These are phyloP conservation scores for Suillus brevipes DNA, from an alignment of 768 basidiomycete species.

Conservation along the genomic window DNA sequence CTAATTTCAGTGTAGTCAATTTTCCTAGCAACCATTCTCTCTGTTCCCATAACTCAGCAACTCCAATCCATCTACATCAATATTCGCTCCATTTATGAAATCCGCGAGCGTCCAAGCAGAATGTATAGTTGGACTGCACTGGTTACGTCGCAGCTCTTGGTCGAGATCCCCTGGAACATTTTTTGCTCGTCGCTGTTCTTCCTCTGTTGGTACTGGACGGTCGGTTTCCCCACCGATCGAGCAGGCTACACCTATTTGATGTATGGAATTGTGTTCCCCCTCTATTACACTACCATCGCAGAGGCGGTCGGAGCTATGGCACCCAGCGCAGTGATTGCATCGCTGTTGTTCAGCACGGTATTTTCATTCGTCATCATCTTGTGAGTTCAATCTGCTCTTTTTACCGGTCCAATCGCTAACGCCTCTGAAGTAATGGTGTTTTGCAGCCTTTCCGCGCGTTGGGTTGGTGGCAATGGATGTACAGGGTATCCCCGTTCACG, in stretches of 20 bases:
- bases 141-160: constrained; percentile 51
- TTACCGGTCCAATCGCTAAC: background rate
- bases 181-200: constrained; percentile 41
- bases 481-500: constrained; percentile 49
- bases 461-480: constrained; percentile 36
- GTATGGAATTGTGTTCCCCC: constrained; percentile 38
- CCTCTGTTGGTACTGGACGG: constrained; percentile 51
- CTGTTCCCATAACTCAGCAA: constrained; percentile 55
- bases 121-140: constrained; percentile 67
- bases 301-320: constrained; percentile 44
- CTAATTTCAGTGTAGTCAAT: constrained; percentile 38
- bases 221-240: constrained; percentile 39
- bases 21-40: constrained; percentile 46
- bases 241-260: constrained; percentile 43
- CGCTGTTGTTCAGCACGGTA: constrained; percentile 37
- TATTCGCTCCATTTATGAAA: constrained; percentile 57
- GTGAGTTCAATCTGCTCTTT: constrained; percentile 25
- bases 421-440: constrained; percentile 42
- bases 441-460: constrained; percentile 44
- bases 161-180: constrained; percentile 47
- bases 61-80: constrained; percentile 58
- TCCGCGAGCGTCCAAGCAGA: constrained; percentile 61
- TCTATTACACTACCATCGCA: constrained; percentile 46
- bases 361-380: constrained; percentile 46
- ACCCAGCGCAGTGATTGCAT: constrained; percentile 42